Percentiles rank a stretch among this genome's conserved stretches.
Conservation (phyloP, 2,329 filamentous ascomycete species). For the Ceratocystis cubensis region DNA sequence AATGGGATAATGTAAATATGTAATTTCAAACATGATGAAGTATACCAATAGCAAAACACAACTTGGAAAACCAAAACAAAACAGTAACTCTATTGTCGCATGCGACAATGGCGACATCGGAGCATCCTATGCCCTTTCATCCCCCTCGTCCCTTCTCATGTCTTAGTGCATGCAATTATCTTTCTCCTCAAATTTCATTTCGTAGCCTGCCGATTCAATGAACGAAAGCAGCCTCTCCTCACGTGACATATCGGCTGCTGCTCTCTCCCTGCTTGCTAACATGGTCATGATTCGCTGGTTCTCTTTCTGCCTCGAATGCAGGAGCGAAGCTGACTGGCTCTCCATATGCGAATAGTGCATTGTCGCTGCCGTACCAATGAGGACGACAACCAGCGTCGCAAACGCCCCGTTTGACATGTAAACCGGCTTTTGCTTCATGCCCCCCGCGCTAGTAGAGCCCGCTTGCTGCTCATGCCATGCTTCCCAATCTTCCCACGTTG, state of each 20-base stretch:
- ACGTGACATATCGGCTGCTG: slow-evolving; percentile 17
- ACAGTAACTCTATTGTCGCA: not conserved
- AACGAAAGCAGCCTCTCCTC: slow-evolving; percentile 23
- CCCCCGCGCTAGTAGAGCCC: slow-evolving; percentile 16
- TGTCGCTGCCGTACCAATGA: slow-evolving; percentile 52
- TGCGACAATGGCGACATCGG: not conserved
- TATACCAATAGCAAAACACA: not conserved
- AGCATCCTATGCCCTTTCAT: not conserved
- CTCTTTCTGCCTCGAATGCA: slow-evolving; percentile 55
- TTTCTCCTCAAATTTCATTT: slow-evolving; percentile 45
- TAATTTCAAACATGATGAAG: not conserved
- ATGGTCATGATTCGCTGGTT: slow-evolving; percentile 45
- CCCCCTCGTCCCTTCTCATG: too few species aligned
- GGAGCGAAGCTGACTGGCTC: slow-evolving; percentile 45
- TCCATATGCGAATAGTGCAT: slow-evolving; percentile 60
- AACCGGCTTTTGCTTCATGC: slow-evolving; percentile 38
- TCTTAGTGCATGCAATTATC: slow-evolving; percentile 7
- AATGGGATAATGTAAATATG: not conserved
- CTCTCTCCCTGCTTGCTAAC: slow-evolving; percentile 39
- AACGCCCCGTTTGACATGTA: slow-evolving; percentile 74
- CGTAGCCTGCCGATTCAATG: slow-evolving; percentile 41
- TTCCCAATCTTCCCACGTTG: slow-evolving; percentile 98
- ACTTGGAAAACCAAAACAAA: not conserved
- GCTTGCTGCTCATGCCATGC: slow-evolving; percentile 46
- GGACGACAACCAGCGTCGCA: slow-evolving; percentile 55